These are phyloP conservation scores for Peronospora belbahrii DNA, from an alignment of 352 stramenopile species.

Conservation along the genomic window DNA sequence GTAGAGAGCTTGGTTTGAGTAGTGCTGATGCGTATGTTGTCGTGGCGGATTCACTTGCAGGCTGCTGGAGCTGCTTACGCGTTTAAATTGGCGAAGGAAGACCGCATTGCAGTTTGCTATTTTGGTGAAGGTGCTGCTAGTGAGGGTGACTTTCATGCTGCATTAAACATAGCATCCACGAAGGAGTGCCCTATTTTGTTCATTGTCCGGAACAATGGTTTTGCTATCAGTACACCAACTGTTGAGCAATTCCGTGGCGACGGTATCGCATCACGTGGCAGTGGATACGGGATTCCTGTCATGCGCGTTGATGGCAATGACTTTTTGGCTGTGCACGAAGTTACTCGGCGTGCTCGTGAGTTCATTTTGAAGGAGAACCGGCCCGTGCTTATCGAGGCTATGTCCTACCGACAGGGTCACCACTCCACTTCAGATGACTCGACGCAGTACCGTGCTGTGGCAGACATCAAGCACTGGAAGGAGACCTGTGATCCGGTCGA, in stretches of 20 bases:
- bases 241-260: conserved; percentile 96
- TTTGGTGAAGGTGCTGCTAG: conserved; percentile 97
- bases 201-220: conserved; percentile 98
- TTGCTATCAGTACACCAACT: conserved; percentile 95
- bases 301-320: conserved; percentile 98
- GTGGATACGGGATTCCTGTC: conserved; percentile 93
- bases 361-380: conserved; percentile 85
- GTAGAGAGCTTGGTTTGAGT: neutral
- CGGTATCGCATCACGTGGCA: conserved; percentile 91
- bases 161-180: conserved; percentile 94
- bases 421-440: conserved; percentile 98
- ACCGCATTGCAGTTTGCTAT: conserved; percentile 90
- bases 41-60: conserved; percentile 29
- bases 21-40: neutral
- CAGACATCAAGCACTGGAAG: conserved; percentile 91
- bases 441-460: conserved; percentile 88
- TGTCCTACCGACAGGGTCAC: conserved; percentile 97
- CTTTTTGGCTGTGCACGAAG: conserved; percentile 92
- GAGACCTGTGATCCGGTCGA: conserved; percentile 87
- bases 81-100: conserved; percentile 90
- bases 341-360: conserved; percentile 83
- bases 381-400: conserved; percentile 95
- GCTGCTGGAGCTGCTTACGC: conserved; percentile 94
- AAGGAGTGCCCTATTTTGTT: conserved; percentile 95
- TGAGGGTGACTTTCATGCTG: conserved; percentile 96